A percentile compares a stretch with the other conserved stretches of the same genome.
Conservation (phyloP, 1,284 basidiomycete genomes). For the Tylopilus sp. region DNA sequence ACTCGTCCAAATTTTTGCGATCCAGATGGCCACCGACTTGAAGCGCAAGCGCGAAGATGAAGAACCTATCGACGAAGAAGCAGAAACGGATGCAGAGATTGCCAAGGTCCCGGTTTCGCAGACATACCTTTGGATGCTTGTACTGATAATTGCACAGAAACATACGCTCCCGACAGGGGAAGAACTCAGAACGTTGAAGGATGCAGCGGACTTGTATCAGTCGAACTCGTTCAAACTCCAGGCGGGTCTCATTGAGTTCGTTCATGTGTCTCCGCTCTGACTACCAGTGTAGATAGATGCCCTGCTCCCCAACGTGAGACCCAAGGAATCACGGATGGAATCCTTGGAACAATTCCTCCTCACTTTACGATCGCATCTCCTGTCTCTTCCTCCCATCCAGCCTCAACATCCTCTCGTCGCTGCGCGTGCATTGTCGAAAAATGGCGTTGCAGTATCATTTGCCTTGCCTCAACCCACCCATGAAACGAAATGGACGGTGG, state of each 20-base stretch:
- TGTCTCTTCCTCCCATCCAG: slow-evolving; percentile 50
- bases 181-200: slow-evolving; percentile 74
- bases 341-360: slow-evolving; percentile 65
- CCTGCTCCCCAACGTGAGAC: slow-evolving; percentile 74
- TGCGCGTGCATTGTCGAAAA: slow-evolving; percentile 48
- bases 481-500: slow-evolving; percentile 74
- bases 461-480: slow-evolving; percentile 60
- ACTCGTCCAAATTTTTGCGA: slow-evolving; percentile 4
- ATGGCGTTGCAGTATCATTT: slow-evolving; percentile 60
- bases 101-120: slow-evolving; percentile 10
- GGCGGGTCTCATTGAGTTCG: slow-evolving; percentile 38
- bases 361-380: slow-evolving; percentile 57
- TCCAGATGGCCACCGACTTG: slow-evolving; percentile 23
- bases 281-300: slow-evolving; percentile 65
- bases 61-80: not conserved
- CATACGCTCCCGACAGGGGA: slow-evolving; percentile 59
- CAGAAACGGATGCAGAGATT: slow-evolving; percentile 1
- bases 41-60: slow-evolving; percentile 33
- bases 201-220: slow-evolving; percentile 75
- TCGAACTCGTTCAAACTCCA: slow-evolving; percentile 86
- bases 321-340: slow-evolving; percentile 50
- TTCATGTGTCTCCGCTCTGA: not conserved
- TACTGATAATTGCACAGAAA: slow-evolving; percentile 20
- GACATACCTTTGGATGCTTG: not conserved
- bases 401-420: slow-evolving; percentile 67